Conservation (phyloP, 371 early-diverging fungal genomes). For the Dichotomocladium elegans region DNA sequence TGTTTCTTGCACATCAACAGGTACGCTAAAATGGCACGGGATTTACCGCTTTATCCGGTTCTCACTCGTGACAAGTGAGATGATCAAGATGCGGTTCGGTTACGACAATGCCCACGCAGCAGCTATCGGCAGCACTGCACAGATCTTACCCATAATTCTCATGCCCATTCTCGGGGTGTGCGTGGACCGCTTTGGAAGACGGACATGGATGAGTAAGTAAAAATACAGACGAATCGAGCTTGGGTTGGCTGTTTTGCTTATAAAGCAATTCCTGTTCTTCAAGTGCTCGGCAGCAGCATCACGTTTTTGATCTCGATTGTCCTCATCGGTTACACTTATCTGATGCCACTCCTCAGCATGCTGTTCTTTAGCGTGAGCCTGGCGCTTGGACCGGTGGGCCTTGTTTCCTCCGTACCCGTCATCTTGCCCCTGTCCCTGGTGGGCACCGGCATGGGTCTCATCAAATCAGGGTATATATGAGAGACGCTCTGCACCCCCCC, state of each 20-base stretch:
- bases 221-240: no score
- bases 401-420: constrained; percentile 64
- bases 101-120: constrained; percentile 50
- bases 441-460: constrained; percentile 65
- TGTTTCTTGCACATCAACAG: constrained; percentile 65
- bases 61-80: constrained; percentile 34
- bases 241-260: no score
- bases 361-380: constrained; percentile 58
- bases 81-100: constrained; percentile 55
- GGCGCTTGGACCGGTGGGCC: constrained; percentile 63
- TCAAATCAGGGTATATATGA: no score
- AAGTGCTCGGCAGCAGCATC: constrained; percentile 41
- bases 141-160: constrained; percentile 60
- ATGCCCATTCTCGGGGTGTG: constrained; percentile 63
- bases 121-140: constrained; percentile 58
- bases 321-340: constrained; percentile 44
- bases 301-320: constrained; percentile 37
- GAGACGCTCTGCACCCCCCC: no score
- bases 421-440: constrained; percentile 52
- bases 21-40: constrained; percentile 11
- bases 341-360: constrained; percentile 55
- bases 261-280: background rate
- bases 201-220: constrained; percentile 40
- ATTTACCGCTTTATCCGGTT: background rate
- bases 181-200: constrained; percentile 54